Base-by-base conservation (phyloP, 345 rosid genomes). In the Chamaenerion angustifolium region DNA sequence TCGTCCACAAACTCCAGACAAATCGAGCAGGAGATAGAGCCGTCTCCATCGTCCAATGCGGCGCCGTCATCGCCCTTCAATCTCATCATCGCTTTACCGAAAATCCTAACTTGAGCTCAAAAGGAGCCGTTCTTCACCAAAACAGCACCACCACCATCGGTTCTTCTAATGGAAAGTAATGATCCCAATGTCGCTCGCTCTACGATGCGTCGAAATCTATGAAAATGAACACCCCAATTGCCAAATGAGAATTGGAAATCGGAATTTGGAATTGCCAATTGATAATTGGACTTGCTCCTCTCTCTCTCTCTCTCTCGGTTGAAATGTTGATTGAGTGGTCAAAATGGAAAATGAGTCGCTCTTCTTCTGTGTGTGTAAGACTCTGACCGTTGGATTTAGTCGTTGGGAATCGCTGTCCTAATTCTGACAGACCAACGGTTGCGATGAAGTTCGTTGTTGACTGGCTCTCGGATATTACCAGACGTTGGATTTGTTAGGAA, bases 1-100 rank as follows among this genome's bases (percentile, higher is more conserved):
- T 80, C 81, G 46, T 70, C 58, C 12, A 92, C 96, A 16, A 59
- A 56, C 40, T 92, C 98, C 21, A 92, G 93, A 59, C 98, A 92
- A 80, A 92, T 87, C 84, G 98, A 92, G 65, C 98, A 92, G 2
- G 95, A 65, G 64, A 84, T 81, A 4, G 78, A 66, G 63, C 79
- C 77, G 45, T 43, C 68, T 40, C 55, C 72, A 31, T 69, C 89
- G 6, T 73, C 76, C 40, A 71, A 83, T 27, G 56, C 76, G 9
- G 12, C 56, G 55, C 59, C 72, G 25, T 67, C 77, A 37, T 58
- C 71, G 21, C 56, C 74, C 43, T 90, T 88, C 64, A 87, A 73
- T 42, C 98, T 95, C 98, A 92, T 92, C 48, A 19, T 54, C 19
- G 60, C 43, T 41, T 57, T 55, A 56, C 18, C 40, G 61, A 23